Evolutionary conservation across 768 basidiomycete species (phyloP), one percentile per base, ranked within the genome.

Genomic region (Epithele typhae): DNA sequence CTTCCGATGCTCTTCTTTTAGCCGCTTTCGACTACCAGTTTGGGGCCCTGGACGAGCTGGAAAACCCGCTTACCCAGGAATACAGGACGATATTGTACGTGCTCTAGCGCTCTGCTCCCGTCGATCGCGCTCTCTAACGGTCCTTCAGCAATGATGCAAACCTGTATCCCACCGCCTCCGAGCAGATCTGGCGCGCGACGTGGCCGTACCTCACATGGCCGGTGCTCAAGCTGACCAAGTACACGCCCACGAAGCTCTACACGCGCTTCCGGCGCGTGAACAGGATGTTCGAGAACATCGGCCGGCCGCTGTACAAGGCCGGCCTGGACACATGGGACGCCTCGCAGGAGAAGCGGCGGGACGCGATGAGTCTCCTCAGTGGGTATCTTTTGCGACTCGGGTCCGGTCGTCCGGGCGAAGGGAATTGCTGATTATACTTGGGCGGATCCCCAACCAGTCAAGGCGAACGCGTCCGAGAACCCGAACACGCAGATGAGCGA

Each of bases 1-100:
- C 37, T 14, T 6, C 14, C 34, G 6, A 41, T 7, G 35, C 9
- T 14, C 30, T 36, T 8, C 18, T n/a, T 8, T n/a, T 17, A 57
- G 56, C 60, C 3, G 58, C 58, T 5, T 59, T 61, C 21, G 58
- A 56, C 23, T 45, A 48, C 22, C 35, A 59, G 17, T 53, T 54
- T 12, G 51, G 46, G 1, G 34, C 52, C 0, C 43, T 59, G 18
- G 54, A 56, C 24, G 37, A 50, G 6, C 30, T 33, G 15, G 37
- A 40, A 14, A 52, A 34, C 11, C 19, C 23, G 9, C 36, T 58
- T 14, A 15, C 52, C 3, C 43, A 56, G 38, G 55, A 42, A 22
- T 61, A 56, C 22, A 45, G 39, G 19, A 52, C 45, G 30, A 36
- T 55, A 21, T 56, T 53, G 58, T 56, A 23, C 32, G 58, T 22